Base-by-base conservation (phyloP, 345 rosid genomes). In the Acer campestre region DNA sequence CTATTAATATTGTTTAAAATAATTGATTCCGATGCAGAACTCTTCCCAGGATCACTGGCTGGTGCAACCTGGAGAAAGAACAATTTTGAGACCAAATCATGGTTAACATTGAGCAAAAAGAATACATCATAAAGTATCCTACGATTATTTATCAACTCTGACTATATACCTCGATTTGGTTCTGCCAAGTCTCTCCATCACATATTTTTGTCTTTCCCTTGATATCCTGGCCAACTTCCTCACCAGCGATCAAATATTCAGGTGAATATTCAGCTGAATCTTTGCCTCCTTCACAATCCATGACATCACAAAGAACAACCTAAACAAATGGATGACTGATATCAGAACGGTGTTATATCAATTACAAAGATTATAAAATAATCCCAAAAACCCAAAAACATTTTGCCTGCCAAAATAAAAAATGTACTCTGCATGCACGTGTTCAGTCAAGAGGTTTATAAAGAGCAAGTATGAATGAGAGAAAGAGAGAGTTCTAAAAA, bases 151-250 rank as follows among this genome's bases (percentile, higher is more conserved):
- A 12, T 29, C 38, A 78, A 27, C 44, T 80, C 56, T 29, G 70
- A 70, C 7, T 4, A 40, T 10, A 18, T 73, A 83, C 85, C 85
- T 79, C 74, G 14, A 62, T 68, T 18, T 53, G 75, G 70, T 73
- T 17, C 56, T 69, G 61, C 78, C 70, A 68, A 8, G 70, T 27
- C 68, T 68, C 78, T 67, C 79, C 62, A 63, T 66, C 59, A 66
- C 61, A 78, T 58, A 75, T 44, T 69, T 83, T 84, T 10, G 84
- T 66, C 77, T 88, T 88, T 61, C 88, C 90, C 83, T 83, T 85
- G 61, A 61, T 64, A 70, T 27, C 61, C 68, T 77, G n/a, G 7
- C 29, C 78, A 70, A 27, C 64, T 40, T 81, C 74, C 67, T 61
- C 77, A 56, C 56, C 62, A 61, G 38, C 56, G 53, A 75, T 75